Conservation (phyloP, 2,329 filamentous ascomycete species). For the Pezicula radicicola region DNA sequence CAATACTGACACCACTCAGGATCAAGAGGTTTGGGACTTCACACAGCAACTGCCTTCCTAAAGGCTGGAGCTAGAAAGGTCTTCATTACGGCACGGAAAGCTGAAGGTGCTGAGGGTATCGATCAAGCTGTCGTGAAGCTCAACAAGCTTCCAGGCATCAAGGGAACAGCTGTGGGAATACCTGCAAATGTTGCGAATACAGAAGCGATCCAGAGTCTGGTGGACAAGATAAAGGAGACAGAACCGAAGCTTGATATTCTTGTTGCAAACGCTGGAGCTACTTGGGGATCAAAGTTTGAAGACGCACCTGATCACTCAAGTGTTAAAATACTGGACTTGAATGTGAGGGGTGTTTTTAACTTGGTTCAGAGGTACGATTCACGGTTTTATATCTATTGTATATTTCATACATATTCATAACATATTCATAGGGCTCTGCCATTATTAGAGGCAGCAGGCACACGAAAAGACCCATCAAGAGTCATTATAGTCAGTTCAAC, state of each 20-base stretch:
- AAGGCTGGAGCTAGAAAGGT: conserved; percentile 69
- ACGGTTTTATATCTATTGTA: too few species aligned
- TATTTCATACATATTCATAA: too few species aligned
- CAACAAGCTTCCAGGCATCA: conserved; percentile 57
- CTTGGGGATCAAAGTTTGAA: conserved; percentile 67
- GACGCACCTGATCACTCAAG: conserved; percentile 58
- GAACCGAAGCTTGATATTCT: conserved; percentile 63
- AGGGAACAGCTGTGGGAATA: conserved; percentile 57
- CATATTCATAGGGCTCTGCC: conserved; percentile 28
- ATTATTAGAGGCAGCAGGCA: conserved; percentile 48
- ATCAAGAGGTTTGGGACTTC: conserved; percentile 57
- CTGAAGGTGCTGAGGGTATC: conserved; percentile 50
- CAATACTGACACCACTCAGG: conserved; percentile 6
- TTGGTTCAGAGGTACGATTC: conserved; percentile 54
- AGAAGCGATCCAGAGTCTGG: conserved; percentile 58
- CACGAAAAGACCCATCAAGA: conserved; percentile 51
- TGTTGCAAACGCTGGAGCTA: conserved; percentile 70
- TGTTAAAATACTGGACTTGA: conserved; percentile 65
- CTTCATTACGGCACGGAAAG: conserved; percentile 72
- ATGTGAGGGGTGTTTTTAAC: conserved; percentile 70
- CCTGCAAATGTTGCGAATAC: conserved; percentile 64
- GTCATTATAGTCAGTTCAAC: conserved; percentile 66
- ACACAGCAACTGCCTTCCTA: conserved; percentile 64
- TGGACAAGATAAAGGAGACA: conserved; percentile 50
- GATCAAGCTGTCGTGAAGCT: conserved; percentile 63